Conservation (phyloP, 139 green algal species). For the Haematococcus sp. region DNA sequence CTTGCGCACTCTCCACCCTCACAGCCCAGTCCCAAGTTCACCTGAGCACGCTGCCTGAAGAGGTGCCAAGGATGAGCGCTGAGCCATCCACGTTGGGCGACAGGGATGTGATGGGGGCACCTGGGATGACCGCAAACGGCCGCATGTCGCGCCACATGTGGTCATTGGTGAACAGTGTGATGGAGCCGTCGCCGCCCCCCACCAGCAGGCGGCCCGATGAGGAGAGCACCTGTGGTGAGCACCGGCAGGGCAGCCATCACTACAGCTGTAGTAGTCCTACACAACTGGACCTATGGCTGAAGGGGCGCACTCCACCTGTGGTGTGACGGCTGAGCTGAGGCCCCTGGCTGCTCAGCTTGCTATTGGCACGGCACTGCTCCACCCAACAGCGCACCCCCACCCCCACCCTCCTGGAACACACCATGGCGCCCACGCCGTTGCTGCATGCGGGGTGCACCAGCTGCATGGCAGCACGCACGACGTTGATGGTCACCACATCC, state of each 20-base stretch:
- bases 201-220: conserved; percentile 30
- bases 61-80: conserved; percentile 40
- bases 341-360: too few species aligned
- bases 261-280: too few species aligned
- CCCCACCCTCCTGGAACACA: too few species aligned
- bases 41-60: conserved; percentile 32
- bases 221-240: conserved; percentile 7
- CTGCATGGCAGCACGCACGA: conserved; percentile 47
- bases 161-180: conserved; percentile 27
- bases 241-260: conserved; percentile 15
- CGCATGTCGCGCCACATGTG: conserved; percentile 39
- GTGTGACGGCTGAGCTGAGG: too few species aligned
- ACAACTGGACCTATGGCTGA: too few species aligned
- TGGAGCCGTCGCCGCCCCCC: conserved; percentile 33
- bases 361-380: too few species aligned
- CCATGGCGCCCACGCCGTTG: conserved; percentile 35
- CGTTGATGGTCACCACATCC: conserved; percentile 59
- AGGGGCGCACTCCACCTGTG: too few species aligned
- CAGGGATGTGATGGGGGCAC: conserved; percentile 32
- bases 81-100: conserved; percentile 14
- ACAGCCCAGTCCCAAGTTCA: neutral
- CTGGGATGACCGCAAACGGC: conserved; percentile 36
- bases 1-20: too few species aligned
- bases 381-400: too few species aligned
- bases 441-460: conserved; percentile 37